Base-by-base conservation (phyloP, 176 grass and related monocot genomes). In the Stipa capillata region DNA sequence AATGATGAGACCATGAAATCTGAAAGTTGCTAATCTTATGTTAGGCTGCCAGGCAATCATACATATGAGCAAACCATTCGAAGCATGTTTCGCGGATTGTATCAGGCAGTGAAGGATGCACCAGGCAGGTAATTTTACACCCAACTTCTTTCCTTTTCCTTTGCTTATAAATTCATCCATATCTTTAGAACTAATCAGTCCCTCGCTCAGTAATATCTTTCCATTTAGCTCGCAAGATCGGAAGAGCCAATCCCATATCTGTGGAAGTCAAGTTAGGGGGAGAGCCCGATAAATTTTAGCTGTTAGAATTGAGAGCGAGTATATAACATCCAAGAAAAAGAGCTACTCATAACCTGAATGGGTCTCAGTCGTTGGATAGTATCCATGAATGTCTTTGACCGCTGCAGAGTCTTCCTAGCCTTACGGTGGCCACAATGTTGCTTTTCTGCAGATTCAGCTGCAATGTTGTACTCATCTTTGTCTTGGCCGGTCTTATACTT, bases 221-320 rank as follows among this genome's bases (percentile, higher is more conserved):
- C 91, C 94, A 58, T 94, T 97, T 59, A 94, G 64, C 83, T 97
- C 94, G 58, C 91, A 94, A 31, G 94, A 94, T 49, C 91, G 86
- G 72, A 97, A 97, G 71, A 97, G 86, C 94, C 94, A 97, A 85
- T 97, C 94, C 94, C 94, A 97, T 73, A 94, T 90, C 94, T 97
- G 63, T 49, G 33, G n/a, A 27, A n/a, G 36, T 64, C 5, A 23
- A 35, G 39, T 69, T 12, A 4, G 3, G 14, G 1, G 15, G 12
- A 45, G 49, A 82, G 1, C n/a, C n/a, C 11, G 0, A 0, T 82
- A 69, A 78, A 31, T 69, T 3, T 40, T 82, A 6, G 11, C 28
- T 37, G 20, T 41, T 40, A 31, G 34, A 72, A 51, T 10, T 57
- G 4, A 37, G 20, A 53, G n/a, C n/a, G n/a, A n/a, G n/a, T 44